phyloP scores from a whole-genome alignment of 2,329 filamentous ascomycete species.

The Talaromyces sp. region DNA sequence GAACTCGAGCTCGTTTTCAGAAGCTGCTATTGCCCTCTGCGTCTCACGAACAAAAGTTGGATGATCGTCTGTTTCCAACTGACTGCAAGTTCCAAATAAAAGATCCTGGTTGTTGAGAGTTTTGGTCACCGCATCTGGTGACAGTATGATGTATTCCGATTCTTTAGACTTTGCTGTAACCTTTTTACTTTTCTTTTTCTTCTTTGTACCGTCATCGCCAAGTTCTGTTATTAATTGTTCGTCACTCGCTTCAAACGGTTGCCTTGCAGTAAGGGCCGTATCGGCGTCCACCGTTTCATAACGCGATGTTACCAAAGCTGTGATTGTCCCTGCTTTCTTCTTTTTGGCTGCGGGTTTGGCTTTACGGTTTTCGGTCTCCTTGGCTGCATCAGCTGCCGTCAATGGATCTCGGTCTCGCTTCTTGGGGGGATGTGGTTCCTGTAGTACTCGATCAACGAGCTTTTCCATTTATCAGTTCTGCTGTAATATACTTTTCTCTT shows the following conservation, averaged over 20 bases:
- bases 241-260: conserved; percentile 37
- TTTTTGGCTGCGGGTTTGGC: conserved; percentile 37
- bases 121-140: conserved; percentile 61
- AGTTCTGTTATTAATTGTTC: conserved; percentile 8
- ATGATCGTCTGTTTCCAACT: conserved; percentile 67
- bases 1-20: conserved; percentile 16
- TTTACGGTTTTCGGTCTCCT: conserved; percentile 9
- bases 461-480: not conserved
- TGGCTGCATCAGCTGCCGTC: conserved; percentile 3
- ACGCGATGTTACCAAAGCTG: conserved; percentile 66
- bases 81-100: conserved; percentile 80
- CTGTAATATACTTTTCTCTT: not conserved
- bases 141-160: conserved; percentile 56
- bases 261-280: conserved; percentile 1
- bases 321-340: conserved; percentile 72
- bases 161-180: conserved; percentile 16
- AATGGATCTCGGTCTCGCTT: not conserved
- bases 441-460: conserved; percentile 5
- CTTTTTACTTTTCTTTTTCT: conserved; percentile 14
- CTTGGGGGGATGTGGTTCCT: not conserved
- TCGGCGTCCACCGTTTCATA: conserved; percentile 46
- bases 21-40: conserved; percentile 25
- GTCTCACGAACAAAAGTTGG: conserved; percentile 47
- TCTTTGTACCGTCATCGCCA: not conserved
- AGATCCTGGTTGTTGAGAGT: conserved; percentile 67